phyloP scores from a whole-genome alignment of 345 rosid genomes.

The Stellera chamaejasme region DNA sequence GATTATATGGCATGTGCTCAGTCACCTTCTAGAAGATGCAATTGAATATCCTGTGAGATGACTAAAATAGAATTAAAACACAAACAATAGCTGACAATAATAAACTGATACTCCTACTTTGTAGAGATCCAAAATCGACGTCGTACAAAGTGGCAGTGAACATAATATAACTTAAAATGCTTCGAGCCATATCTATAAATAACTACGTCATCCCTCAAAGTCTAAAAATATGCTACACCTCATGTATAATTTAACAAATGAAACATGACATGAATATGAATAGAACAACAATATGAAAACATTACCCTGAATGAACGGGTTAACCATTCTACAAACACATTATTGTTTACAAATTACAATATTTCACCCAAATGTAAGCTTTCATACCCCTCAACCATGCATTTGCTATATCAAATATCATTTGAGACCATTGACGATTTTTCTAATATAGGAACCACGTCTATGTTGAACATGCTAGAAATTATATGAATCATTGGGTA shows the following conservation, averaged over 20 bases:
- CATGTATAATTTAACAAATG: conserved; percentile 1
- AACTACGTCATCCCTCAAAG: conserved; percentile 3
- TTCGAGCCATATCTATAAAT: background rate
- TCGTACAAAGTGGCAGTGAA: background rate
- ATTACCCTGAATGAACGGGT: background rate
- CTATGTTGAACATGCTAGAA: too few relatives aligned
- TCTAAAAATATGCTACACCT: conserved; percentile 6
- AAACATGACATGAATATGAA: conserved; percentile 5
- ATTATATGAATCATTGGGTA: too few relatives aligned
- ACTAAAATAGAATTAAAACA: conserved; percentile 2
- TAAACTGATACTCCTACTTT: background rate
- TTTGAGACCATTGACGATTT: too few relatives aligned
- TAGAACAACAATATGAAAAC: background rate
- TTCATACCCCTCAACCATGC: too few relatives aligned
- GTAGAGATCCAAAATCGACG: background rate
- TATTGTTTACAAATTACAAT: too few relatives aligned
- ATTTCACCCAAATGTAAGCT: too few relatives aligned
- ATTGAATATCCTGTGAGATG: conserved; percentile 17
- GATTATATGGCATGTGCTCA: conserved; percentile 53
- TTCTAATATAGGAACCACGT: too few relatives aligned
- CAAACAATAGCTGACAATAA: too few relatives aligned
- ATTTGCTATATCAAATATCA: too few relatives aligned
- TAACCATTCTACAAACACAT: too few relatives aligned
- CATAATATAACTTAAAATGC: background rate
- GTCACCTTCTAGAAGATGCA: conserved; percentile 42